Base-by-base conservation (phyloP, 2,329 filamentous ascomycete species). In the Pyrenophora teres region DNA sequence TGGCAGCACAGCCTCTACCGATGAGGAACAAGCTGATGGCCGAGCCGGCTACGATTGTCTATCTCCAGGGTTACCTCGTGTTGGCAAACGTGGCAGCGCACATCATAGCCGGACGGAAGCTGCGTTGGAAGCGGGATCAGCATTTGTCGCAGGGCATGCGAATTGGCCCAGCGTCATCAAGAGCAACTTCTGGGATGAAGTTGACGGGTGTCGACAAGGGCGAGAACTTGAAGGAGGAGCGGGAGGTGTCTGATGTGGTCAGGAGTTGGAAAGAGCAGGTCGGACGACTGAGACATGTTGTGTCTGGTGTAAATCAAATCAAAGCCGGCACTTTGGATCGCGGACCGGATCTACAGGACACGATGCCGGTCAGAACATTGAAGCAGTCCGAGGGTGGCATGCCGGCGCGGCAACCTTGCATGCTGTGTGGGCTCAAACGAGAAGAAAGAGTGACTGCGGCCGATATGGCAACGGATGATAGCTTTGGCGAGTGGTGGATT, bases 401-500 rank as follows among this genome's bases (percentile, higher is more conserved):
- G 7, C 88, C 85, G 18, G 88, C 90, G 3, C 78, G 85, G 0
- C 88, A 89, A 72, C 79, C 87, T 1, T 97, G 93, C 75, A 83
- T 92, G 43, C 78, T 97, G 27, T 97, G 93, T 73, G 93, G 93
- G 0, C 74, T 97, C 59, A 94, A 90, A 76, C 81, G 93, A 58
- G 91, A 96, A 35, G 93, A 97, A 76, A 82, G 93, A 42, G 80
- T 97, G 9, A 73, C 77, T 16, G 90, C 87, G 67, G 83, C 94
- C 30, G 92, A 96, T 66, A 78, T 86, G 45, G 81, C 87, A 21
- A 85, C 95, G 7, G 87, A 93, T 64, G 93, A 97, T 72, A 92
- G 89, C 71, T 97, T 97, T 78, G 92, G 91, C 10, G 93, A 97
- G 77, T 97, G 92, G 90, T 97, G 93, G 93, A 80, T 88, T 36